Conservation (phyloP, 345 rosid genomes). For the Triadica sebifera region DNA sequence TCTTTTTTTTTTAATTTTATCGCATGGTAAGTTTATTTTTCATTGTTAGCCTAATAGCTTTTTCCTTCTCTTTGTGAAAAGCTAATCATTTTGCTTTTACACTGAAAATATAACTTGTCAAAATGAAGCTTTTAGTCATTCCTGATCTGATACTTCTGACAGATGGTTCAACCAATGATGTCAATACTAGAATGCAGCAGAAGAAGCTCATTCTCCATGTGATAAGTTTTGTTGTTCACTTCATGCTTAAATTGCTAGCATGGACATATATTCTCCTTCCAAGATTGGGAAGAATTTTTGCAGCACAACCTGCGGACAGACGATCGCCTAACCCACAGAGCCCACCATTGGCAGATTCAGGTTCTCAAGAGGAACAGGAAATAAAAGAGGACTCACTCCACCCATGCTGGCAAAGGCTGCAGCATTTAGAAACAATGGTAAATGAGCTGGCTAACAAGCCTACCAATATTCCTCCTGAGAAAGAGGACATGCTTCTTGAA, state of each 20-base stretch:
- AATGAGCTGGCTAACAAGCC: slow-evolving; percentile 62
- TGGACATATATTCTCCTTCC: slow-evolving; percentile 46
- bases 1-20: background rate
- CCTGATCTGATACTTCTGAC: slow-evolving; percentile 28
- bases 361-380: slow-evolving; percentile 34
- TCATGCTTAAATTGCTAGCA: slow-evolving; percentile 49
- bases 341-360: slow-evolving; percentile 34
- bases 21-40: too few species aligned
- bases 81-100: background rate
- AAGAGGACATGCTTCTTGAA: slow-evolving; percentile 80
- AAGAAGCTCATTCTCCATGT: slow-evolving; percentile 35
- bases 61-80: background rate
- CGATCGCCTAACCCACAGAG: slow-evolving; percentile 40
- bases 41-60: background rate
- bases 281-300: slow-evolving; percentile 42
- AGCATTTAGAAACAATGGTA: slow-evolving; percentile 64
- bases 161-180: slow-evolving; percentile 41
- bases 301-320: slow-evolving; percentile 27
- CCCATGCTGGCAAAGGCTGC: slow-evolving; percentile 89
- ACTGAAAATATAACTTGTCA: background rate
- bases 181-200: slow-evolving; percentile 28
- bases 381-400: slow-evolving; percentile 47
- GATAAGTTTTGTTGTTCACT: slow-evolving; percentile 33
- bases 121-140: background rate
- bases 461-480: slow-evolving; percentile 75